phyloP scores from a whole-genome alignment of 140 eudicot species.

The Flaveria floridana region DNA sequence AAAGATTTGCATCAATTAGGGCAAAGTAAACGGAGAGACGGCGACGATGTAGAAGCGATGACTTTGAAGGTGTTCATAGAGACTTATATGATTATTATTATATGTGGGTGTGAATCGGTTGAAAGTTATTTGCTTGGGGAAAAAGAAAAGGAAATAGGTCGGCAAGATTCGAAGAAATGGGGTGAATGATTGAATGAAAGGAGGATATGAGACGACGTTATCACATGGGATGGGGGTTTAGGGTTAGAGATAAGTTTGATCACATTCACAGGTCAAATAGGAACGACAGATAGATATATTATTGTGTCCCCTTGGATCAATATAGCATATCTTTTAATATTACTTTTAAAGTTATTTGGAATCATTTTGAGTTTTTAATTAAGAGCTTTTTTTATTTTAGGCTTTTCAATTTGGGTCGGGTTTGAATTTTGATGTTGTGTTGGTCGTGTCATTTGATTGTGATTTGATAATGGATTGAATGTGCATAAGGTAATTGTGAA shows the following conservation, averaged over 20 bases:
- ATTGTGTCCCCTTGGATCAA: neutral
- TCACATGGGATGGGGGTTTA: neutral
- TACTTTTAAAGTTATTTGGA: no score
- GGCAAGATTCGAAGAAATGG: slow-evolving; percentile 35
- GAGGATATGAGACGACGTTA: neutral
- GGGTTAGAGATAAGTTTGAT: neutral
- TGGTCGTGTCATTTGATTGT: neutral
- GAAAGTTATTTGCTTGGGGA: slow-evolving; percentile 40
- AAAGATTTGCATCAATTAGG: neutral
- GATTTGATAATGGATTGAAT: no score
- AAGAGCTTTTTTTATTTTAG: no score
- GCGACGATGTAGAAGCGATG: slow-evolving; percentile 46
- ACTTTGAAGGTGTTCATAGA: slow-evolving; percentile 25
- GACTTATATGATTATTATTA: slow-evolving; percentile 1
- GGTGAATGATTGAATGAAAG: neutral
- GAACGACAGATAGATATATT: neutral
- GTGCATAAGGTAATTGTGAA: no score
- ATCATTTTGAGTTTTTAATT: no score
- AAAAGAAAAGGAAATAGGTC: slow-evolving; percentile 33
- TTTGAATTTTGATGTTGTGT: neutral
- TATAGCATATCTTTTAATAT: no score
- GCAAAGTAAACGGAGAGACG: slow-evolving; percentile 32
- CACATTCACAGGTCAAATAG: neutral
- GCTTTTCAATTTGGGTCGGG: no score
- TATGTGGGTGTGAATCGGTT: slow-evolving; percentile 40